Percentiles rank a stretch among this genome's conserved stretches.
Conservation (phyloP, 164 flowering plant species). For the Echeveria elegans region DNA sequence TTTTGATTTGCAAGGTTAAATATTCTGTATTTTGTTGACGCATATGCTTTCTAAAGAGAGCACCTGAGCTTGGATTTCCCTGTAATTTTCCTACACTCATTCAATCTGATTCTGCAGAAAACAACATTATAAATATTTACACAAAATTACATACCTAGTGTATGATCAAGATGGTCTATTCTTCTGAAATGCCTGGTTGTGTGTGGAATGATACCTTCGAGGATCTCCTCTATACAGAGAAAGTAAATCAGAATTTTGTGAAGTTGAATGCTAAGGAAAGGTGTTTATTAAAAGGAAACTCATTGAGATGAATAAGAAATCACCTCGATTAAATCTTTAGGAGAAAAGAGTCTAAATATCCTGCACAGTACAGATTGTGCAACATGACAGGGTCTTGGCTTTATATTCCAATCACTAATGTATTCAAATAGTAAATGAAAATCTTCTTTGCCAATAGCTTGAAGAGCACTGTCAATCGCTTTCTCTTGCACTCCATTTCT, state of each 20-base stretch:
- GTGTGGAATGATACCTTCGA: constrained; percentile 84
- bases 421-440: constrained; percentile 55
- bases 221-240: constrained; percentile 74
- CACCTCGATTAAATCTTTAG: constrained; percentile 75
- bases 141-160: no score
- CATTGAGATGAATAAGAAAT: background rate
- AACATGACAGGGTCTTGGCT: constrained; percentile 81
- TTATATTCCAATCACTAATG: constrained; percentile 86
- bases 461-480: constrained; percentile 47
- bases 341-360: constrained; percentile 58
- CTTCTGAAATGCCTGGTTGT: constrained; percentile 86
- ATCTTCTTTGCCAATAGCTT: constrained; percentile 56
- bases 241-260: background rate
- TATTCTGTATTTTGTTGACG: background rate
- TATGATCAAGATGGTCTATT: constrained; percentile 72
- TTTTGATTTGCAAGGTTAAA: background rate
- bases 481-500: constrained; percentile 45
- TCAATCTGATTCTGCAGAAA: background rate
- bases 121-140: no score
- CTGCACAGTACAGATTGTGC: constrained; percentile 73
- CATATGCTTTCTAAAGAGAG: background rate
- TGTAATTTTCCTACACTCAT: background rate
- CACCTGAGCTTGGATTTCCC: background rate
- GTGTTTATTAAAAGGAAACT: background rate
- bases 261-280: background rate